Percentiles rank a stretch among this genome's conserved stretches.
Conservation (phyloP, 139 green algal genomes). For the Tetradesmus lagerheimii region DNA sequence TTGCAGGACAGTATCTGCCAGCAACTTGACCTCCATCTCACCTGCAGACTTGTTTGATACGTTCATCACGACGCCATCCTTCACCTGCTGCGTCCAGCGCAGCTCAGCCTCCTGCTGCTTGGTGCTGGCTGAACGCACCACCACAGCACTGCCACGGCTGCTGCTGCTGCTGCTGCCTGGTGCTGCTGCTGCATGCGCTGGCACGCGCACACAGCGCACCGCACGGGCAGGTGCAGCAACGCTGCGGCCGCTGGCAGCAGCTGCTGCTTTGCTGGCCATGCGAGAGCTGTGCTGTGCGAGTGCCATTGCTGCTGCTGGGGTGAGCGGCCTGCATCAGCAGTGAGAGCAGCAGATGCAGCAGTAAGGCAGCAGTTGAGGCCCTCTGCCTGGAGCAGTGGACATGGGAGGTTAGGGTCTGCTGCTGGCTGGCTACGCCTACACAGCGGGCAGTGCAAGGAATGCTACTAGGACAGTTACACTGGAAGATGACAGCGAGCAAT, state of each 20-base stretch:
- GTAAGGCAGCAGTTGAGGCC: not conserved
- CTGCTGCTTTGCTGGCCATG: not conserved
- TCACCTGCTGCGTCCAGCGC: slow-evolving; percentile 32
- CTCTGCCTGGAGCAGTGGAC: not conserved
- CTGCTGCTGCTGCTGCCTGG: slow-evolving; percentile 16
- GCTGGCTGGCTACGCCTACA: not conserved
- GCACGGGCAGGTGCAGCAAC: not conserved
- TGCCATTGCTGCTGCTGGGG: slow-evolving; percentile 12
- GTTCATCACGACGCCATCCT: slow-evolving; percentile 18
- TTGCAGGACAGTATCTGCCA: too few species aligned
- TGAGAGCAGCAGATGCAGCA: not conserved
- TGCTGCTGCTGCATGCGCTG: not conserved
- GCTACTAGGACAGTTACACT: too few species aligned
- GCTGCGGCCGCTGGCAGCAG: not conserved
- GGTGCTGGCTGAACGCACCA: slow-evolving; percentile 3
- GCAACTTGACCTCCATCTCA: not conserved
- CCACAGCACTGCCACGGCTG: not conserved
- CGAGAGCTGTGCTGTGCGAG: slow-evolving; percentile 3
- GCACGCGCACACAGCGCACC: not conserved
- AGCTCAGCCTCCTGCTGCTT: not conserved
- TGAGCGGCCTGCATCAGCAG: not conserved
- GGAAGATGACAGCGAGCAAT: too few species aligned
- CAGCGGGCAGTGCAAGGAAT: not conserved
- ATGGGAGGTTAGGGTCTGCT: not conserved
- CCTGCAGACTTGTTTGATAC: slow-evolving; percentile 28